Evolutionary conservation across 2,329 filamentous ascomycete genomes (phyloP), one percentile per base, ranked within the genome.

Genomic region (Ampelomyces quisqualis): DNA sequence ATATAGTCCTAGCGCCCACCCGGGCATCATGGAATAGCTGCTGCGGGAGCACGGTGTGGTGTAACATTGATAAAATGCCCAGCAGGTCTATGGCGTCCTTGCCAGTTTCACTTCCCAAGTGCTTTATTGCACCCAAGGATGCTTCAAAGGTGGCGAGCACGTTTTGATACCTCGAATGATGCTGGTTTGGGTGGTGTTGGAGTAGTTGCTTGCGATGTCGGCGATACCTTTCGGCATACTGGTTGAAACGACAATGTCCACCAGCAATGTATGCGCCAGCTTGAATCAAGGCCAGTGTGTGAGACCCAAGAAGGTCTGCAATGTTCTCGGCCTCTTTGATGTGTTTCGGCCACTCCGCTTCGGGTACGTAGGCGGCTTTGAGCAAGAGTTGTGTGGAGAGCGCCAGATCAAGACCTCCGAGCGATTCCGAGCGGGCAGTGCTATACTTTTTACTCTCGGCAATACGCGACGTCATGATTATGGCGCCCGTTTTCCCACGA

Each of bases 91-190:
- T 36, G 18, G 64, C 60, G 47, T 68, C 47, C 13, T n/a, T 14
- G 5, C 27, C 40, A 9, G 30, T 44, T 38, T 53, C 44, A 9
- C 20, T 55, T 2, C 45, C 19, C 15, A 55, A 26, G 17, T 19
- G 5, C 15, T 18, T 17, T 8, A 70, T 42, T 11, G 49, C 38
- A 1, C 52, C 40, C 6, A 58, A 55, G 5, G 67, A 69, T 6
- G 58, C 63, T 43, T 71, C 62, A 35, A 70, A 70, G 1, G 62
- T 69, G 2, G 62, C 53, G 31, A 68, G 70, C 4, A 71, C 59
- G 47, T 68, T 46, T 4, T 49, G 17, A 50, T 71, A 67, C 14
- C 60, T 56, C 21, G 67, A 68, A 20, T 43, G 36, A 6, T 51
- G 58, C 37, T 68, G 64, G 5, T 31, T 36, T 6, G 53, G 48